Evolutionary conservation across 768 basidiomycete species (phyloP).

Genomic region (Wakefieldia striispora): DNA sequence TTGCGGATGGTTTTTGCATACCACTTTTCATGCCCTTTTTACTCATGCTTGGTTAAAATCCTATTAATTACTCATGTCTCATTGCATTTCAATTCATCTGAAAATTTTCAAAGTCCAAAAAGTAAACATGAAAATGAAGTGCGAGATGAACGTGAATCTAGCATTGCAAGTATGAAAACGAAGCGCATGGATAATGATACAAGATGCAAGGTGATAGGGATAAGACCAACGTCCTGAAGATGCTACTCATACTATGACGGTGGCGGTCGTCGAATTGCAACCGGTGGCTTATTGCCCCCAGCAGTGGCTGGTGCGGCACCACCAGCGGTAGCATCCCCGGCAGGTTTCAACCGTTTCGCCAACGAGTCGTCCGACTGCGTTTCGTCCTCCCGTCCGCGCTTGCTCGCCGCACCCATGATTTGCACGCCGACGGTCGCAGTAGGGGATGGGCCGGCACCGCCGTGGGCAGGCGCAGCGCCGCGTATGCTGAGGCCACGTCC

Average conservation of each 20-base stretch:
- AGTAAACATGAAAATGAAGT: no score
- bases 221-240: no score
- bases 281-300: constrained; percentile 33
- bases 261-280: constrained; percentile 34
- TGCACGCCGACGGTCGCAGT: constrained; percentile 43
- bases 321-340: constrained; percentile 12
- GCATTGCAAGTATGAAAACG: no score
- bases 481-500: constrained; percentile 26
- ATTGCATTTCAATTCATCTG: background rate
- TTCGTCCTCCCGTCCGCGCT: constrained; percentile 62
- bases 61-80: constrained; percentile 18
- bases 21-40: background rate
- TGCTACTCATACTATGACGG: constrained; percentile 8
- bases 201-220: no score
- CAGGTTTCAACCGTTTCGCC: constrained; percentile 65
- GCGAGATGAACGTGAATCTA: no score
- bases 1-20: constrained; percentile 6
- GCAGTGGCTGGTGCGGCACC: background rate
- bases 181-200: no score
- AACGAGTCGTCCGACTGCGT: constrained; percentile 52
- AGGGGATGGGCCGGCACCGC: constrained; percentile 21
- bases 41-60: constrained; percentile 5
- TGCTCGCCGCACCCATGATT: constrained; percentile 64
- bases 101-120: no score
- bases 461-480: constrained; percentile 27